Percentiles rank a stretch among this genome's conserved stretches.
These are phyloP conservation scores for Ganoderma lingzhi DNA, from an alignment of 1,284 basidiomycete species.

Conservation along the genomic window DNA sequence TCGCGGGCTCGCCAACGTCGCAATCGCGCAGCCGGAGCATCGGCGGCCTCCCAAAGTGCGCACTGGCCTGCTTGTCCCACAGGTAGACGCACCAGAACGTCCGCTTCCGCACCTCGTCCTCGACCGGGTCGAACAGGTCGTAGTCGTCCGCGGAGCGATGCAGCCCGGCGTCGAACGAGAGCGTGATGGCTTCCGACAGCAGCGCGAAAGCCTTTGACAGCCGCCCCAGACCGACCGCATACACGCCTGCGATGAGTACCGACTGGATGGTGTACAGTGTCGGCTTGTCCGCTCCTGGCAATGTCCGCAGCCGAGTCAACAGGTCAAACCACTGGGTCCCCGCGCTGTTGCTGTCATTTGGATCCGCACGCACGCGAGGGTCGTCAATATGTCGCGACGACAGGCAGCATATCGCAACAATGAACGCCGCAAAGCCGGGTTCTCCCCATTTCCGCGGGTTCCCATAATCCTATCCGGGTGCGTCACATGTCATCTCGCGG, in stretches of 20 bases:
- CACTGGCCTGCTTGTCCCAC: slow-evolving; percentile 89
- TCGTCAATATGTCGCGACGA: slow-evolving; percentile 92
- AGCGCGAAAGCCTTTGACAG: slow-evolving; percentile 88
- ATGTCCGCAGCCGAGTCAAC: slow-evolving; percentile 81
- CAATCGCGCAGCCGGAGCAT: slow-evolving; percentile 87
- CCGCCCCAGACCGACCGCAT: slow-evolving; percentile 86
- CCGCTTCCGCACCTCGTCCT: slow-evolving; percentile 88
- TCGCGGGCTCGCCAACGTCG: slow-evolving; percentile 83
- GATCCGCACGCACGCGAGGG: slow-evolving; percentile 82
- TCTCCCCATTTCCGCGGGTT: slow-evolving; percentile 93
- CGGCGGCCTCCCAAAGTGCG: slow-evolving; percentile 88
- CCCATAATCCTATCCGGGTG: slow-evolving; percentile 76
- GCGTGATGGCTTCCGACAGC: slow-evolving; percentile 84
- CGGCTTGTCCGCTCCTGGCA: slow-evolving; percentile 87
- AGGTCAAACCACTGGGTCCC: slow-evolving; percentile 93
- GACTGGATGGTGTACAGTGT: slow-evolving; percentile 91
- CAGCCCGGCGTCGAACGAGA: slow-evolving; percentile 86
- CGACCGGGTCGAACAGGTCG: slow-evolving; percentile 87
- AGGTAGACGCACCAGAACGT: slow-evolving; percentile 95
- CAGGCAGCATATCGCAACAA: slow-evolving; percentile 88
- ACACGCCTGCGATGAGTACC: slow-evolving; percentile 86
- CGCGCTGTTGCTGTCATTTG: slow-evolving; percentile 81
- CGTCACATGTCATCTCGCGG: slow-evolving; percentile 39
- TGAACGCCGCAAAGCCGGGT: slow-evolving; percentile 90
- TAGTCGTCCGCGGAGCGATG: slow-evolving; percentile 90